phyloP scores from a whole-genome alignment of 176 grass and related monocot genomes.

The Tillandsia fasciculata region DNA sequence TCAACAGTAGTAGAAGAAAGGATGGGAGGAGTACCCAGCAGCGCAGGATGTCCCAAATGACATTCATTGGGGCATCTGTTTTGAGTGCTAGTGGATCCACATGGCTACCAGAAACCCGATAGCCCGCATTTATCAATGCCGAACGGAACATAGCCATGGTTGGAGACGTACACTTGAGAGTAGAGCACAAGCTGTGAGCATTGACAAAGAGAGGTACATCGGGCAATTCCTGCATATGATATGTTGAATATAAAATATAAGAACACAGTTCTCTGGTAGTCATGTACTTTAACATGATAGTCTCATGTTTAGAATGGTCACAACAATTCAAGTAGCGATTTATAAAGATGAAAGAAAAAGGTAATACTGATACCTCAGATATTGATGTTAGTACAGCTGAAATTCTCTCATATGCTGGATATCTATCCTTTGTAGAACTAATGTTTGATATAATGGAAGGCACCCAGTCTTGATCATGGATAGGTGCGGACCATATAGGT shows the following conservation, averaged over 20 bases:
- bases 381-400: slow-evolving; percentile 66
- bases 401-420: slow-evolving; percentile 84
- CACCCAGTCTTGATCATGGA: slow-evolving; percentile 94
- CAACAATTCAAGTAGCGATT: not conserved
- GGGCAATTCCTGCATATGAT: slow-evolving; percentile 59
- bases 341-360: not conserved
- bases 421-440: slow-evolving; percentile 60
- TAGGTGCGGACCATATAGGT: slow-evolving; percentile 92
- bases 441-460: slow-evolving; percentile 57
- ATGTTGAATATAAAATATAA: not conserved
- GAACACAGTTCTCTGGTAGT: not conserved
- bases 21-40: slow-evolving; percentile 59
- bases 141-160: slow-evolving; percentile 73
- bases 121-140: slow-evolving; percentile 94
- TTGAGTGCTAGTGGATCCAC: slow-evolving; percentile 70
- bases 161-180: slow-evolving; percentile 83
- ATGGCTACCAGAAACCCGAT: slow-evolving; percentile 73
- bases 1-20: slow-evolving; percentile 12
- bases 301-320: not conserved
- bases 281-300: too few relatives aligned
- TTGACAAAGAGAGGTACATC: slow-evolving; percentile 83
- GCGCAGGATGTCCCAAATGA: slow-evolving; percentile 98
- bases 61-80: slow-evolving; percentile 85
- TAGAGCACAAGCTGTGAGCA: slow-evolving; percentile 81
- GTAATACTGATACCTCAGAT: slow-evolving; percentile 46